phyloP scores from a whole-genome alignment of 1,284 basidiomycete genomes.

The Ustilago loliicola region DNA sequence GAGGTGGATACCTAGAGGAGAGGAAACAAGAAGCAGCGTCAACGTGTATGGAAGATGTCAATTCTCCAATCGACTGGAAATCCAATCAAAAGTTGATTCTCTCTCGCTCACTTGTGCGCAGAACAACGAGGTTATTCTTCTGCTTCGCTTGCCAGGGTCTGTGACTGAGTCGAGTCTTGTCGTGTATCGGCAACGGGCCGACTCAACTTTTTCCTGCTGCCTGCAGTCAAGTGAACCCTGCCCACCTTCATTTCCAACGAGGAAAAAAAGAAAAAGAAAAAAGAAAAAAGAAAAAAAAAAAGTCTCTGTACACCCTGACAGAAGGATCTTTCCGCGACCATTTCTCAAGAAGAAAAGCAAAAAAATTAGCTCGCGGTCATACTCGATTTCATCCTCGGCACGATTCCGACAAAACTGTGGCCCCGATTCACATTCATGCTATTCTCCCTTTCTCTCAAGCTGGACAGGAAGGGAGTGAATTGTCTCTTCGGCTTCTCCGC shows the following conservation, averaged over 20 bases:
- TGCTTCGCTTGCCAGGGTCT: slow-evolving; percentile 5
- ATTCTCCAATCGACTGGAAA: background rate
- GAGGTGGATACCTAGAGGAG: slow-evolving; percentile 46
- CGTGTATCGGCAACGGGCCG: slow-evolving; percentile 11
- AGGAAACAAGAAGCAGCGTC: slow-evolving; percentile 23
- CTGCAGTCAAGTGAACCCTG: no score
- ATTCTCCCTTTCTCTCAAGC: background rate
- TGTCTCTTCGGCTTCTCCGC: background rate
- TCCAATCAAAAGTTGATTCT: no score
- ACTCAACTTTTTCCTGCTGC: background rate
- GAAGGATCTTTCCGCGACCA: slow-evolving; percentile 18
- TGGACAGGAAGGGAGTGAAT: background rate
- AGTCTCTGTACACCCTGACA: no score
- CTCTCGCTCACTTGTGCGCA: no score
- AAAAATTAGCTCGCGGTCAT: background rate
- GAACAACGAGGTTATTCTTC: background rate
- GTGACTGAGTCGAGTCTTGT: background rate
- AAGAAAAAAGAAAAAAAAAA: background rate
- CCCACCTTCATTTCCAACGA: no score
- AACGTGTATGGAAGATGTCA: background rate
- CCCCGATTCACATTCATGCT: background rate
- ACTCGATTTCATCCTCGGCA: background rate
- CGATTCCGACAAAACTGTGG: background rate
- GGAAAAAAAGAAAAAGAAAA: background rate
- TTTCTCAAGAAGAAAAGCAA: background rate